Evolutionary conservation across 441 rosid genomes (phyloP), one percentile per base, ranked within the genome.

Genomic region (Cnidoscolus chayamansa): DNA sequence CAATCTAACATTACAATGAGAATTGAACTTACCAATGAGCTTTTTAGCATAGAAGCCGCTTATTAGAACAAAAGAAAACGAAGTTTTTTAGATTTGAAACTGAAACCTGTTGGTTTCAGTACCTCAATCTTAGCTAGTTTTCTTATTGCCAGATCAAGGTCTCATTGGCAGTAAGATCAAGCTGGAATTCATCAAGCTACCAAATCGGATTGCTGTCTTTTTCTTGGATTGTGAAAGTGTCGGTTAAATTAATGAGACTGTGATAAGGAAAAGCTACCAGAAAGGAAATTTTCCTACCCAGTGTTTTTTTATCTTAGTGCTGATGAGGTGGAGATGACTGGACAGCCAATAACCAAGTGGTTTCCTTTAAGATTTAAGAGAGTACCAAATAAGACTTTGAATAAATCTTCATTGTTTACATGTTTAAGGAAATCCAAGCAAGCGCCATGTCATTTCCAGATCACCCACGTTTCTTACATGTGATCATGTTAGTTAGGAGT

Each of bases 251-350:
- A 40, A 40, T 17, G 7, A 4, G n/a, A 59, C 7, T 9, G 57
- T 31, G 66, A 15, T 59, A 60, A n/a, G 5, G 66, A 60, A 58
- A 59, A 67, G 2, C 20, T 20, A 13, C 8, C 15, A 67, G 37
- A 4, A 68, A 56, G 50, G 53, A 11, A 48, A 13, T 9, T 0
- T 40, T 40, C 7, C 6, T 40, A 4, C 6, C 45, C 45, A 40
- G 0, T 40, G 51, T 50, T 50, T 60, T n/a, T 13, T 55, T 58
- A 59, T 59, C 7, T 59, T 16, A 20, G 49, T 20, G 55, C 17
- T 32, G n/a, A 6, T 49, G 60, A 71, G 49, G 74, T 61, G 74
- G 56, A 3, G 59, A 13, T 61, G 74, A 61, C 74, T 12, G 62
- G 73, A 32, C 73, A 60, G 7, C 72, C 20, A 58, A 31, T 40